A percentile compares a stretch with the other conserved stretches of the same genome.
Evolutionary conservation across 2,329 filamentous ascomycete species (phyloP).

Genomic region (Penicillium polonicum): DNA sequence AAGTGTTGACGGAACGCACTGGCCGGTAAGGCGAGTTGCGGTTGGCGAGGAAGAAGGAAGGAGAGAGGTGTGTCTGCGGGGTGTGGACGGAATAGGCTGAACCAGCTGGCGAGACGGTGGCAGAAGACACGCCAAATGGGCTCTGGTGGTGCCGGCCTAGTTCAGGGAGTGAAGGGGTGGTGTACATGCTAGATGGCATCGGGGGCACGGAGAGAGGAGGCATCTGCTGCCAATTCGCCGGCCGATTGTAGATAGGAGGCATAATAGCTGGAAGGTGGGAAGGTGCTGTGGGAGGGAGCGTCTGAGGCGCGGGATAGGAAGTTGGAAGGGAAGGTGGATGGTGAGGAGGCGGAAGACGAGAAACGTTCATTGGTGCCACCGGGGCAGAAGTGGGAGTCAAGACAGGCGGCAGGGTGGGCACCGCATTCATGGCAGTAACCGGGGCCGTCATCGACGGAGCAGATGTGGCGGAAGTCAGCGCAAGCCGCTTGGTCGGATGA

Average conservation of each 20-base stretch:
- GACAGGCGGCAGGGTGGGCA: constrained; percentile 37
- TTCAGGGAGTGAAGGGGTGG: constrained; percentile 33
- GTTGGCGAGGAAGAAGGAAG: constrained; percentile 82
- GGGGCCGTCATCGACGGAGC: constrained; percentile 29
- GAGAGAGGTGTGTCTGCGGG: constrained; percentile 73
- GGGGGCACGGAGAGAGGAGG: constrained; percentile 35
- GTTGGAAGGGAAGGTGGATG: constrained; percentile 69
- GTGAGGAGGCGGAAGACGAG: constrained; percentile 68
- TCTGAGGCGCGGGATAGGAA: constrained; percentile 46
- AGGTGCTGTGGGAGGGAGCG: constrained; percentile 41
- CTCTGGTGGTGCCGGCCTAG: constrained; percentile 48
- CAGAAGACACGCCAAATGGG: constrained; percentile 54
- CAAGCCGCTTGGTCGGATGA: constrained; percentile 55
- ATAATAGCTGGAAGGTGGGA: constrained; percentile 68
- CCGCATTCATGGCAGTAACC: constrained; percentile 23
- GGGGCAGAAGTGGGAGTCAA: constrained; percentile 36
- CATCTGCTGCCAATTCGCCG: constrained; percentile 52
- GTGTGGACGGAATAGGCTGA: constrained; percentile 61
- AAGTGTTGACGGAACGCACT: constrained; percentile 81
- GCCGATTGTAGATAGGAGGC: constrained; percentile 68
- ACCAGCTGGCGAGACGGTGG: constrained; percentile 65
- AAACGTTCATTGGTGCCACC: constrained; percentile 37
- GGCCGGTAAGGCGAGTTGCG: constrained; percentile 90
- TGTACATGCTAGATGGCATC: constrained; percentile 31
- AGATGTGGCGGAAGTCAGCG: constrained; percentile 25